Percentiles rank a stretch among this genome's conserved stretches.
Conservation (phyloP, 164 flowering plant species). For the Macadamia tetraphylla region DNA sequence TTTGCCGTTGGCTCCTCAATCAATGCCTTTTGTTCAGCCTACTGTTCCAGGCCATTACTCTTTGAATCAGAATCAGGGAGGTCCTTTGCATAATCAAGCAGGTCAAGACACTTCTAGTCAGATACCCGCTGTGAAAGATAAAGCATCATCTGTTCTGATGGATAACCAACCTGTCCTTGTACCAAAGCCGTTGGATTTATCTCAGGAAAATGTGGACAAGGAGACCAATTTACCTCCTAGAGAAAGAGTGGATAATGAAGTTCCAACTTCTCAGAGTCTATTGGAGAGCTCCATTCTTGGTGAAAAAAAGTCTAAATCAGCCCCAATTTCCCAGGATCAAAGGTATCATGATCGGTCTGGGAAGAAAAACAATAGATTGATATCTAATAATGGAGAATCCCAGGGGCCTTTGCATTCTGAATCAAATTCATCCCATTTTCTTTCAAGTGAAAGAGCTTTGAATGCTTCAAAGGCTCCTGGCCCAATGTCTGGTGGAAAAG, state of each 20-base stretch:
- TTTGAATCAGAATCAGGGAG: constrained; percentile 38
- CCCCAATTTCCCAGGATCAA: constrained; percentile 19
- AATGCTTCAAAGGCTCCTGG: constrained; percentile 37
- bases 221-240: constrained; percentile 23
- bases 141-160: constrained; percentile 15
- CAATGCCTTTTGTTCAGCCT: constrained; percentile 65
- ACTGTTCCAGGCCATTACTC: constrained; percentile 40
- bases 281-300: constrained; percentile 14
- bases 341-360: constrained; percentile 18
- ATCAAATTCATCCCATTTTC: constrained; percentile 20
- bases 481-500: constrained; percentile 36
- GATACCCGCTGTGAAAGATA: constrained; percentile 20
- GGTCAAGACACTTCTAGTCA: constrained; percentile 27
- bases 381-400: constrained; percentile 23
- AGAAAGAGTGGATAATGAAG: constrained; percentile 17
- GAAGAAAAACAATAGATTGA: constrained; percentile 20
- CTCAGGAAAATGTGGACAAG: constrained; percentile 20
- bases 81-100: constrained; percentile 28
- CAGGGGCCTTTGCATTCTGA: constrained; percentile 27
- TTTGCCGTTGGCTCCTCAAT: constrained; percentile 60
- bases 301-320: constrained; percentile 21
- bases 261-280: constrained; percentile 15
- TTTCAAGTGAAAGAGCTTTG: constrained; percentile 30
- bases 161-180: constrained; percentile 26
- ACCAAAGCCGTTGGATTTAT: constrained; percentile 23